Conservation (phyloP, 2,329 filamentous ascomycete genomes). For the Uncinocarpus reesii region DNA sequence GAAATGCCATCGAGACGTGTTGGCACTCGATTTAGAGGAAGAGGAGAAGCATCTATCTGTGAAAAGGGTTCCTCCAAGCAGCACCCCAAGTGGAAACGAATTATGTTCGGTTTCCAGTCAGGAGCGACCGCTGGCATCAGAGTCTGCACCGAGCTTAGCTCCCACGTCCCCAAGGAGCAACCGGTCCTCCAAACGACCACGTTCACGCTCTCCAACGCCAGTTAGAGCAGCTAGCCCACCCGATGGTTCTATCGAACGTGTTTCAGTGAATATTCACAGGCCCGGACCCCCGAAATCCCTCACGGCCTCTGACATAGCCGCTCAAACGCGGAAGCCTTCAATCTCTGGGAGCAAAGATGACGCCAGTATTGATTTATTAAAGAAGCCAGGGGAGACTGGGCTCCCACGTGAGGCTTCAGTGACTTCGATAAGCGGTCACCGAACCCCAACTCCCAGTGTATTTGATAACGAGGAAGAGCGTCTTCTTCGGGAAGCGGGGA, state of each 20-base stretch:
- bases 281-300: slow-evolving; percentile 28
- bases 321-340: slow-evolving; percentile 24
- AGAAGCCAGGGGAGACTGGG: slow-evolving; percentile 19
- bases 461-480: slow-evolving; percentile 59
- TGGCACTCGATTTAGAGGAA: slow-evolving; percentile 75
- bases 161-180: slow-evolving; percentile 22
- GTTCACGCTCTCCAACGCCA: slow-evolving; percentile 14
- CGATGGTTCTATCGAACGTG: slow-evolving; percentile 19
- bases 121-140: slow-evolving; percentile 11
- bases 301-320: slow-evolving; percentile 25
- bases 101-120: slow-evolving; percentile 14
- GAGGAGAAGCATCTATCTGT: slow-evolving; percentile 38
- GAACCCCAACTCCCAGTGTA: slow-evolving; percentile 28
- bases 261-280: slow-evolving; percentile 22
- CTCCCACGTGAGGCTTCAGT: slow-evolving; percentile 32
- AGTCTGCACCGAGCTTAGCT: slow-evolving; percentile 20
- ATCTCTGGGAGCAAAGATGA: slow-evolving; percentile 23
- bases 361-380: slow-evolving; percentile 22
- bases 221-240: slow-evolving; percentile 8
- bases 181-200: slow-evolving; percentile 12
- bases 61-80: slow-evolving; percentile 3
- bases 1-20: slow-evolving; percentile 80
- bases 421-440: slow-evolving; percentile 28
- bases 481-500: slow-evolving; percentile 56
- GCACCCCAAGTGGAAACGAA: background rate